Evolutionary conservation across 2,329 filamentous ascomycete species (phyloP), one percentile per base, ranked within the genome.

Genomic region (Fusarium lyarnte): DNA sequence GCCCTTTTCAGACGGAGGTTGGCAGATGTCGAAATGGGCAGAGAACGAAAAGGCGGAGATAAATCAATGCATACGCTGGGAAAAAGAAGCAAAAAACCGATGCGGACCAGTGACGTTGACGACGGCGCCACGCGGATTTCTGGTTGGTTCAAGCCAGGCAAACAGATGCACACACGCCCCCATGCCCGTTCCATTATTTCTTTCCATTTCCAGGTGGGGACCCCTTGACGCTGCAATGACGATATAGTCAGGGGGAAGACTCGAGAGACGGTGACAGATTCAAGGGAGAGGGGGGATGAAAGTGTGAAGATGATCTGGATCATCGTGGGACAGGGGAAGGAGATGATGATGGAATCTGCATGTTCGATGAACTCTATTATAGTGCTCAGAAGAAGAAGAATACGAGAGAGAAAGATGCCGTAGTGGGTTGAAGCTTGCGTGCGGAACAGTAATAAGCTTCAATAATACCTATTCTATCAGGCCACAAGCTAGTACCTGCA

Each of bases 151-250:
- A 21, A 39, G 31, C 45, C 42, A 55, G n/a, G 35, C 46, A 63
- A 66, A 54, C 27, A 53, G 45, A 58, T 64, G 69, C 69, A 59
- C 49, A 55, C 68, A 45, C 49, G 33, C 49, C 63, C 58, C 59
- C 64, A 25, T 45, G 57, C 36, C 35, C 17, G 46, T 59, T 46
- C 63, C 63, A 59, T 60, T 63, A 27, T 57, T 52, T 58, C 36
- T 58, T 42, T 38, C 38, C 27, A 43, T 58, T 42, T 38, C 38
- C 27, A 43, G 51, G 74, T 75, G 84, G 70, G 69, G 69, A 79
- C 85, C 74, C 65, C 77, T 29, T 66, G 75, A 72, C 75, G 72
- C 66, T 67, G 45, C 64, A 55, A 77, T 77, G 75, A 77, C 75
- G 75, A 66, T 63, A 45, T 72, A 66, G 60, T 64, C 58, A 73